Percentiles rank a stretch among this genome's conserved stretches.
These are phyloP conservation scores for Calonectria honghensis DNA, from an alignment of 2,329 filamentous ascomycete genomes.

Conservation along the genomic window DNA sequence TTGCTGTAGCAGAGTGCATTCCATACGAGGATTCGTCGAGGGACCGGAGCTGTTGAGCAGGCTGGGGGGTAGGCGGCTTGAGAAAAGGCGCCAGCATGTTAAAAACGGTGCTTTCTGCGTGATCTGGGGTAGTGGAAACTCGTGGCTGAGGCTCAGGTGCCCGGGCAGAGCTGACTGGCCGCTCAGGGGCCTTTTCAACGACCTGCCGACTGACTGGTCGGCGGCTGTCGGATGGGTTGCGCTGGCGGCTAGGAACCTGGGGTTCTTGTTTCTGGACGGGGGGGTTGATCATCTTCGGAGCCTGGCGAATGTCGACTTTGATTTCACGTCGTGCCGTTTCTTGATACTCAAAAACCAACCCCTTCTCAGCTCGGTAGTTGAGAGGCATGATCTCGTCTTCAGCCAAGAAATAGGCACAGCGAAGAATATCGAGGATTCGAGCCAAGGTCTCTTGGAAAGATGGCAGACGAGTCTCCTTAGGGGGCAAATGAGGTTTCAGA, in stretches of 20 bases:
- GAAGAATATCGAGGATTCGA: slow-evolving; percentile 69
- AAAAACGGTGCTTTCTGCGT: slow-evolving; percentile 64
- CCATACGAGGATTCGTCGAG: slow-evolving; percentile 70
- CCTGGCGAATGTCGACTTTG: slow-evolving; percentile 20
- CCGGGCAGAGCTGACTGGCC: slow-evolving; percentile 37
- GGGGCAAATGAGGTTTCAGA: slow-evolving; percentile 63
- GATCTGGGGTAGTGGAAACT: slow-evolving; percentile 49
- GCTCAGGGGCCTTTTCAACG: slow-evolving; percentile 26
- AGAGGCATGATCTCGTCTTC: slow-evolving; percentile 65
- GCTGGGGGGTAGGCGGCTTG: slow-evolving; percentile 65
- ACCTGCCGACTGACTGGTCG: slow-evolving; percentile 37
- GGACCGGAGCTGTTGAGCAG: slow-evolving; percentile 57
- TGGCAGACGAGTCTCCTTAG: slow-evolving; percentile 57
- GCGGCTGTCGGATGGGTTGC: slow-evolving; percentile 28
- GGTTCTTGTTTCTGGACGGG: slow-evolving; percentile 35
- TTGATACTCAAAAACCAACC: slow-evolving; percentile 60
- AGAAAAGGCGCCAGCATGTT: slow-evolving; percentile 71
- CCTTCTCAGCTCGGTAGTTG: slow-evolving; percentile 50
- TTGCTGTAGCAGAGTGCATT: slow-evolving; percentile 71
- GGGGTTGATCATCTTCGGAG: neutral
- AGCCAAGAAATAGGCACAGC: slow-evolving; percentile 69
- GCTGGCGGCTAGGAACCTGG: slow-evolving; percentile 38
- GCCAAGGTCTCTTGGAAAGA: slow-evolving; percentile 64
- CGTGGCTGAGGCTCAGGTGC: slow-evolving; percentile 37
- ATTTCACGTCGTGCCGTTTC: slow-evolving; percentile 27